Evolutionary conservation across 2,329 filamentous ascomycete species (phyloP).

Genomic region (Sporothrix schenckii): DNA sequence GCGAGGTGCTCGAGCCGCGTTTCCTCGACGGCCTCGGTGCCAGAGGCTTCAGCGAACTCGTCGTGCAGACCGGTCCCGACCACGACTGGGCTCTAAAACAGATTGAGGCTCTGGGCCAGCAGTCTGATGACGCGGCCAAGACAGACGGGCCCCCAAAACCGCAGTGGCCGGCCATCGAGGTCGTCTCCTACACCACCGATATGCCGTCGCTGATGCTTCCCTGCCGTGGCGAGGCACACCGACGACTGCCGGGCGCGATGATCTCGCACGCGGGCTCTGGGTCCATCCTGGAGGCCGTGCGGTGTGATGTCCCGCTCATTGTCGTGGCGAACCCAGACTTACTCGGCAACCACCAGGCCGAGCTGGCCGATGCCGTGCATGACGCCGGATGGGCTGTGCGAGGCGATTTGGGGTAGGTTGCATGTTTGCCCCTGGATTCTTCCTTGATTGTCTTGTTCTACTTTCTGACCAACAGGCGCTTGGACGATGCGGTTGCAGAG

Average conservation of each 20-base stretch:
- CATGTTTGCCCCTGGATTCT: background rate
- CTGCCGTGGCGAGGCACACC: slow-evolving; percentile 48
- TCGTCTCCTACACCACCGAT: slow-evolving; percentile 69
- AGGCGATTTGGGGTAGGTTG: slow-evolving; percentile 65
- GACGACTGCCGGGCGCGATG: slow-evolving; percentile 66
- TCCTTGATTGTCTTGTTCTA: background rate
- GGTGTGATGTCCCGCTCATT: slow-evolving; percentile 73
- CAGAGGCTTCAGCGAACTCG: slow-evolving; percentile 69
- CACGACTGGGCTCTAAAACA: slow-evolving; percentile 55
- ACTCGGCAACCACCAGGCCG: slow-evolving; percentile 86
- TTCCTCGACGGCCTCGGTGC: slow-evolving; percentile 65
- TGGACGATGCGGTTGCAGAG: slow-evolving; percentile 38
- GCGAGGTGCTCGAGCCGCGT: slow-evolving; percentile 60
- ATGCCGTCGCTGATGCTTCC: slow-evolving; percentile 62
- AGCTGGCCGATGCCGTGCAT: slow-evolving; percentile 78
- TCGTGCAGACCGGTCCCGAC: slow-evolving; percentile 79
- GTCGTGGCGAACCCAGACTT: slow-evolving; percentile 84
- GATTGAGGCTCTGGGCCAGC: slow-evolving; percentile 38
- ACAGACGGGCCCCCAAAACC: no score
- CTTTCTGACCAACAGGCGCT: slow-evolving; percentile 34
- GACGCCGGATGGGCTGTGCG: slow-evolving; percentile 75
- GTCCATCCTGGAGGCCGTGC: slow-evolving; percentile 80
- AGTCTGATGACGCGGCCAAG: slow-evolving; percentile 42
- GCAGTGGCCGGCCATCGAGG: slow-evolving; percentile 33
- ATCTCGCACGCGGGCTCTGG: slow-evolving; percentile 93